Evolutionary conservation across 2,329 filamentous ascomycete genomes (phyloP).

Genomic region (Diaporthe longicolla): DNA sequence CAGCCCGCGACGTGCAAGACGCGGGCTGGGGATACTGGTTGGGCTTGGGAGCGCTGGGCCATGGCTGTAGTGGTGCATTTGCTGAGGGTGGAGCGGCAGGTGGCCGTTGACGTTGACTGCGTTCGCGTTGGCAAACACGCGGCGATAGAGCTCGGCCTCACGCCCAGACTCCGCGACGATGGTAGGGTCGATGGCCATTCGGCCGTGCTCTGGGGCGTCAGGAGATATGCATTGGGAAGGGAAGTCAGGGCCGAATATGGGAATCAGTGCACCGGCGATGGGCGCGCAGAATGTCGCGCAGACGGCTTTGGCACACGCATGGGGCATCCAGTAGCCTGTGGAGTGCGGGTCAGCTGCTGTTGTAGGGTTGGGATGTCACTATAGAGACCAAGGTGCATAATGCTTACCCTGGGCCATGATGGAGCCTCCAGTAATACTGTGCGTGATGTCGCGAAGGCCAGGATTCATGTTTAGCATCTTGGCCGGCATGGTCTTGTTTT

Average conservation of each 20-base stretch:
- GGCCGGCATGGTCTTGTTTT: conserved; percentile 82
- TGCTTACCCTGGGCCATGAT: conserved; percentile 86
- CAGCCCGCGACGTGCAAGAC: conserved; percentile 28
- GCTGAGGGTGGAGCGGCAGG: conserved; percentile 42
- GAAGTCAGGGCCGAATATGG: conserved; percentile 90
- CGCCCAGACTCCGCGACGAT: conserved; percentile 67
- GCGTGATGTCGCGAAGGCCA: conserved; percentile 88
- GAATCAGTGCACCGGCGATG: conserved; percentile 88
- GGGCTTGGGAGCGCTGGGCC: conserved; percentile 44
- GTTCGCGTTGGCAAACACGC: conserved; percentile 49
- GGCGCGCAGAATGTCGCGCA: conserved; percentile 90
- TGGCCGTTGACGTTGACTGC: conserved; percentile 36
- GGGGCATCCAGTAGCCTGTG: conserved; percentile 97
- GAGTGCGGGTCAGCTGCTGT: conserved; percentile 41
- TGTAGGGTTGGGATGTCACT: not conserved
- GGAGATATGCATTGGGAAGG: conserved; percentile 78
- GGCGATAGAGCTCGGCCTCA: conserved; percentile 62
- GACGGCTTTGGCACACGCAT: conserved; percentile 84
- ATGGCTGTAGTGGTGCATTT: conserved; percentile 36
- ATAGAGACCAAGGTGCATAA: not conserved
- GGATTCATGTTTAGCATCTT: conserved; percentile 85
- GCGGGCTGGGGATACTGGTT: conserved; percentile 44
- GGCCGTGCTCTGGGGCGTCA: conserved; percentile 73
- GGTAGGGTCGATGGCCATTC: conserved; percentile 74
- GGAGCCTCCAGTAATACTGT: conserved; percentile 94